Evolutionary conservation across 345 rosid genomes (phyloP), one percentile per base, ranked within the genome.

Genomic region (Anastatica hierochuntica): DNA sequence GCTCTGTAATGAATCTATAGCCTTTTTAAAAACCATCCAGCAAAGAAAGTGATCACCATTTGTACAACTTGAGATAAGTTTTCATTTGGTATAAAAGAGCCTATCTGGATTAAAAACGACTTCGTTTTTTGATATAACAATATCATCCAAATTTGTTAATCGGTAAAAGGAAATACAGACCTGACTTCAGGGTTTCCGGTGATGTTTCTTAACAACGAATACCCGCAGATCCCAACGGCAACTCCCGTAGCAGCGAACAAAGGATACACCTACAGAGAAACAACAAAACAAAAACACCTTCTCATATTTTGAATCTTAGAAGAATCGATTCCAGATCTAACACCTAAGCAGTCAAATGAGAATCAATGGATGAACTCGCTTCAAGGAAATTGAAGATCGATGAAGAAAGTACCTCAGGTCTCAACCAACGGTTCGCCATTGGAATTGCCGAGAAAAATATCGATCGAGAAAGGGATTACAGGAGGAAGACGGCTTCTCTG

Each of bases 181-280:
- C 97, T 86, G 82, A 90, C 97, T 81, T 90, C 97, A 49, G 97
- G 97, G 47, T 90, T 90, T 72, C 75, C 78, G 80, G 81, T 74
- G 77, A 92, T 74, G 75, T 92, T 76, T 20, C 97, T 88, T 23
- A 81, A 77, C 74, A 92, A 66, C 67, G 75, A 78, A 23, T 79
- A 59, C 9, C 80, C 96, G 39, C 98, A 92, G 75, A 92, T 92
- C 71, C 98, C 97, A 0, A 92, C 76, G 13, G 97, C 98, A 18
- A 72, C 80, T 42, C 95, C 83, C 10, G 85, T 81, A 23, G 97
- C 86, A 27, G 90, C 98, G 51, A 88, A 92, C 59, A 92, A 76
- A 37, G 97, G 98, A 72, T 77, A 92, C 39, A 88, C 98, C 98
- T 92, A 48, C 4, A 2, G 7, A 3, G n/a, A 0, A 8, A 29